Percentiles rank a stretch among this genome's conserved stretches.
Conservation (phyloP, 306 rosid species). For the Pterocarpus santalinus region DNA sequence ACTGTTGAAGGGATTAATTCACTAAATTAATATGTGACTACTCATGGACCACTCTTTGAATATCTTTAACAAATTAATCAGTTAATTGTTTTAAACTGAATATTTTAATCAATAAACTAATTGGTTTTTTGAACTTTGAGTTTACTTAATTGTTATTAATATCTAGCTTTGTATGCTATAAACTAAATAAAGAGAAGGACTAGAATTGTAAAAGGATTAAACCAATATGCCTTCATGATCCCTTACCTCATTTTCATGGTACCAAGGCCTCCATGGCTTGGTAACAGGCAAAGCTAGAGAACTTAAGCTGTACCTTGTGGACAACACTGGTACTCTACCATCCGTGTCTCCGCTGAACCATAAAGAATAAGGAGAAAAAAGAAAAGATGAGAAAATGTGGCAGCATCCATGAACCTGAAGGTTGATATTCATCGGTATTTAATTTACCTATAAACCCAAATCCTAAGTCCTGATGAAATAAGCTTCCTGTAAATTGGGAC, state of each 20-base stretch:
- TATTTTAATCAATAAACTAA: not conserved
- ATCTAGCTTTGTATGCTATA: not conserved
- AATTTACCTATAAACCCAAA: slow-evolving; percentile 88
- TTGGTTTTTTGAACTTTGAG: not conserved
- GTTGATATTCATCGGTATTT: not conserved
- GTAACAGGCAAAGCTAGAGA: slow-evolving; percentile 68
- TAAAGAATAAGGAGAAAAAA: not conserved
- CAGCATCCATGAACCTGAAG: slow-evolving; percentile 1
- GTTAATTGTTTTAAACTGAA: not conserved
- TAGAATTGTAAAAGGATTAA: no score
- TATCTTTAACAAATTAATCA: no score
- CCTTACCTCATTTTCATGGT: slow-evolving; percentile 80
- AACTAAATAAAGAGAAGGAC: not conserved
- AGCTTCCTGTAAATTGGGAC: slow-evolving; percentile 91
- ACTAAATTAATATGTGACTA: not conserved
- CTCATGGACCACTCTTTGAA: not conserved
- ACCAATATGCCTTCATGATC: not conserved
- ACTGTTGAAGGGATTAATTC: not conserved
- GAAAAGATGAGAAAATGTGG: not conserved
- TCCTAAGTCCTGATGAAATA: slow-evolving; percentile 74
- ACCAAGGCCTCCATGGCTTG: slow-evolving; percentile 95
- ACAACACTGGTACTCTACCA: slow-evolving; percentile 94
- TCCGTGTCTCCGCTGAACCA: slow-evolving; percentile 86
- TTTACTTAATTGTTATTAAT: not conserved
- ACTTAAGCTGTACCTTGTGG: slow-evolving; percentile 83